These are phyloP conservation scores for Codiaeum variegatum DNA, from an alignment of 441 rosid species.

Conservation along the genomic window DNA sequence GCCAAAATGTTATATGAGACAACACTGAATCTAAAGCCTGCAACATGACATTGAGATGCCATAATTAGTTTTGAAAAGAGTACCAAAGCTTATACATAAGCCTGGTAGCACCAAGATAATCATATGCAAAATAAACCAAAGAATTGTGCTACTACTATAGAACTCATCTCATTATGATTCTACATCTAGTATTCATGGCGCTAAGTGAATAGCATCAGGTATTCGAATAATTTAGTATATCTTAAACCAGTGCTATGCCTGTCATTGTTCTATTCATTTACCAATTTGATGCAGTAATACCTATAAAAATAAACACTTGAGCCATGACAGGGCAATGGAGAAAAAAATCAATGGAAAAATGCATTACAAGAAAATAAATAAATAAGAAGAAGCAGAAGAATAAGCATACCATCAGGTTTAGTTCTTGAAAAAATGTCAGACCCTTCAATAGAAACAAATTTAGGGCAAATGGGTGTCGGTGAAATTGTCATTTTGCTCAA, in stretches of 20 bases:
- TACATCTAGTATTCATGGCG: neutral
- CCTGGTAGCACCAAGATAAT: neutral
- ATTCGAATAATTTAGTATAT: neutral
- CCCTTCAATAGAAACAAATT: conserved; percentile 56
- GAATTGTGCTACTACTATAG: neutral
- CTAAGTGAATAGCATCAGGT: neutral
- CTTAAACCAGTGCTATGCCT: neutral
- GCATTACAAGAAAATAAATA: no score
- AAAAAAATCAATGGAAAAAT: no score
- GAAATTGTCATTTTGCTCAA: conserved; percentile 48
- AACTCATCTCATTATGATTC: neutral
- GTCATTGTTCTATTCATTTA: no score
- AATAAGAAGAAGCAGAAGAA: neutral
- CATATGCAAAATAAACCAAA: neutral
- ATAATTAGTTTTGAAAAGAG: neutral
- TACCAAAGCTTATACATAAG: neutral
- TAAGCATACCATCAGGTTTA: conserved; percentile 48
- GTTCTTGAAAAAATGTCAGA: conserved; percentile 37
- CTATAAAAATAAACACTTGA: no score
- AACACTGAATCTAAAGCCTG: conserved; percentile 72
- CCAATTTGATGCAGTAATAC: no score
- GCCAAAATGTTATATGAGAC: conserved; percentile 90
- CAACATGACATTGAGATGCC: conserved; percentile 17
- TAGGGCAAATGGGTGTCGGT: conserved; percentile 42
- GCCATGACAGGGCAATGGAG: no score